Evolutionary conservation across 257 asterid genomes (phyloP), one percentile per base, ranked within the genome.

Genomic region (Nicotiana tabacum): DNA sequence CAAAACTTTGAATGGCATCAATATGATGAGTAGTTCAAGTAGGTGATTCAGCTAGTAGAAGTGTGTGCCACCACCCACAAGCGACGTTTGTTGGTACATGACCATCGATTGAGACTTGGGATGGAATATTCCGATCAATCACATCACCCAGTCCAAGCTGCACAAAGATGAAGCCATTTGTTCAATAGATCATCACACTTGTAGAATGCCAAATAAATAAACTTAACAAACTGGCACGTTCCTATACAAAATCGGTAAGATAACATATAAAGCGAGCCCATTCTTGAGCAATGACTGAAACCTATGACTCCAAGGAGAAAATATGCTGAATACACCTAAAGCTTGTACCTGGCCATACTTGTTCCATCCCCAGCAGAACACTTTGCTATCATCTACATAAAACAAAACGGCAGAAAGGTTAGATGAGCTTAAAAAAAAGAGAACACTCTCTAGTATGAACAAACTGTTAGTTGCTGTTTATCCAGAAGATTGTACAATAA

Each of bases 31-130:
- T 9, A 65, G 27, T 82, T 94, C 90, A 95, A 24, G 87, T 87
- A 9, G 90, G 89, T 69, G 95, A 86, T 78, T 89, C 98, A 4
- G 93, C 93, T 68, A 96, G 89, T 83, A 94, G 83, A 84, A 96
- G 97, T 37, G 99, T 96, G 89, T 96, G 99, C 99, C 99, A 96
- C 98, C 99, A 96, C n/a, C 99, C 99, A 77, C 98, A 96, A 6
- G 95, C 94, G 69, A 94, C 95, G 6, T 90, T 91, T 88, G 83
- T 93, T 0, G 93, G 89, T 3, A 74, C 66, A 35, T 83, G 87
- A 55, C 93, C 98, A 5, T 92, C 98, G 9, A 90, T 51, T 51
- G 89, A 5, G 53, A 93, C 95, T 87, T 93, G 83, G 27, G 88
- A 86, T 27, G 99, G 98, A n/a, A 84, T 87, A 68, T 93, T 94